Conservation (phyloP, 2,329 filamentous ascomycete species). For the Epichloe coenophiala region DNA sequence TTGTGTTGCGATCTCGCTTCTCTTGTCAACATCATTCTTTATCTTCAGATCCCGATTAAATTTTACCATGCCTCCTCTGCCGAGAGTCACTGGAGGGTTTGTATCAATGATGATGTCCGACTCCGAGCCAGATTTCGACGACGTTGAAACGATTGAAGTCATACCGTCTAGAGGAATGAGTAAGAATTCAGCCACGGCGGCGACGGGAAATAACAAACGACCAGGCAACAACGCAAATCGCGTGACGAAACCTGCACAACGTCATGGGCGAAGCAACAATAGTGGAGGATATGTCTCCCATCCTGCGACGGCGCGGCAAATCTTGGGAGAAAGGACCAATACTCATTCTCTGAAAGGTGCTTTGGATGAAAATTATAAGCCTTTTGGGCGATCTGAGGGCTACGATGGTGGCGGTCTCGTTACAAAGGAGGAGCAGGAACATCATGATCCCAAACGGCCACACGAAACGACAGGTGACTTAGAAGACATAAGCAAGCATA, state of each 20-base stretch:
- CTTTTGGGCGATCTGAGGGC: not conserved
- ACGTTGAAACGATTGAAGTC: slow-evolving; percentile 5
- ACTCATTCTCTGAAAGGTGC: slow-evolving; percentile 11
- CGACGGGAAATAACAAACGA: not conserved
- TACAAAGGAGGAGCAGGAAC: not conserved
- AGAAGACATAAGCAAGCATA: not conserved
- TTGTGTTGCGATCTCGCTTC: not conserved
- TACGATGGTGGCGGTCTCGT: not conserved
- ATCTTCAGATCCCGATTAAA: not conserved
- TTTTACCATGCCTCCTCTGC: slow-evolving; percentile 14
- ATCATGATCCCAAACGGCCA: not conserved
- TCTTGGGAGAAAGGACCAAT: slow-evolving; percentile 16
- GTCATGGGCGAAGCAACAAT: slow-evolving; percentile 15
- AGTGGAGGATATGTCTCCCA: slow-evolving; percentile 18
- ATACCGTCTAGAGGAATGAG: slow-evolving; percentile 5
- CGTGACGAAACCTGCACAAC: slow-evolving; percentile 31
- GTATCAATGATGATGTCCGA: slow-evolving; percentile 28
- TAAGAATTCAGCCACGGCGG: slow-evolving; percentile 8
- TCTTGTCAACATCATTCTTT: not conserved
- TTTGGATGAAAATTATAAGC: not conserved
- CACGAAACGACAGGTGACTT: not conserved
- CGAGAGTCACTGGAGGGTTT: slow-evolving; percentile 16
- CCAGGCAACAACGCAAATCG: slow-evolving; percentile 21
- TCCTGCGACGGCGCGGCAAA: slow-evolving; percentile 19
- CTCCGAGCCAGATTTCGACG: slow-evolving; percentile 31